phyloP scores from a whole-genome alignment of 2,329 filamentous ascomycete species.

The Beauveria pseudobassiana region DNA sequence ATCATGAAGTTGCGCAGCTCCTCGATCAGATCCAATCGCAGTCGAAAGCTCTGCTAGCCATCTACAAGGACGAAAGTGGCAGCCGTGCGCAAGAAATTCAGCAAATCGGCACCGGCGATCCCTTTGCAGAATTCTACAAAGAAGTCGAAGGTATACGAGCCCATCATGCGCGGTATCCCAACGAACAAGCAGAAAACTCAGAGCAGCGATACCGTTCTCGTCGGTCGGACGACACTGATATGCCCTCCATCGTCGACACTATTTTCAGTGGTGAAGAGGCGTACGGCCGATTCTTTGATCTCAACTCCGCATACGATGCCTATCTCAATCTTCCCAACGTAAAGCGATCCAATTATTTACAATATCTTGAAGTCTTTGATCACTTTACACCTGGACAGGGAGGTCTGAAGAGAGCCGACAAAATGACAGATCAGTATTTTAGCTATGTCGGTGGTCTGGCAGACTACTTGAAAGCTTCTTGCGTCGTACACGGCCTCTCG shows the following conservation, averaged over 20 bases:
- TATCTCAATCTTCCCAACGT: constrained; percentile 85
- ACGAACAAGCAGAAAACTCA: constrained; percentile 90
- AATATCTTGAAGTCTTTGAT: constrained; percentile 90
- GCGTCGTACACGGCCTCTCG: constrained; percentile 73
- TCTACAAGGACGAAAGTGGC: constrained; percentile 76
- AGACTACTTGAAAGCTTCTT: constrained; percentile 81
- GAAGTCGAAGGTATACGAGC: constrained; percentile 74
- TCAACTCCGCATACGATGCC: constrained; percentile 75
- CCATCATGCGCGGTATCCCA: constrained; percentile 85
- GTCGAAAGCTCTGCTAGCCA: constrained; percentile 68
- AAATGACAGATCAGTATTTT: constrained; percentile 89
- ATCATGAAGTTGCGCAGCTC: constrained; percentile 86
- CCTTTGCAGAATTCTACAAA: constrained; percentile 86
- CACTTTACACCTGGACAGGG: constrained; percentile 68
- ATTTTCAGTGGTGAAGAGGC: constrained; percentile 96
- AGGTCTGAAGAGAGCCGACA: constrained; percentile 70
- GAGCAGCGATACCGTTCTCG: constrained; percentile 81
- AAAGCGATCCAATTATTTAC: constrained; percentile 80
- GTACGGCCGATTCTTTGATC: constrained; percentile 86
- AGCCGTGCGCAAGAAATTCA: constrained; percentile 72
- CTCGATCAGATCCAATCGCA: constrained; percentile 82
- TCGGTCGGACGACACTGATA: constrained; percentile 55
- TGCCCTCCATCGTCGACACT: constrained; percentile 67
- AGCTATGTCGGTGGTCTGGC: constrained; percentile 75
- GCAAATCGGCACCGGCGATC: constrained; percentile 73